Conservation (phyloP, 306 rosid species). For the Ochetophila trinervis region DNA sequence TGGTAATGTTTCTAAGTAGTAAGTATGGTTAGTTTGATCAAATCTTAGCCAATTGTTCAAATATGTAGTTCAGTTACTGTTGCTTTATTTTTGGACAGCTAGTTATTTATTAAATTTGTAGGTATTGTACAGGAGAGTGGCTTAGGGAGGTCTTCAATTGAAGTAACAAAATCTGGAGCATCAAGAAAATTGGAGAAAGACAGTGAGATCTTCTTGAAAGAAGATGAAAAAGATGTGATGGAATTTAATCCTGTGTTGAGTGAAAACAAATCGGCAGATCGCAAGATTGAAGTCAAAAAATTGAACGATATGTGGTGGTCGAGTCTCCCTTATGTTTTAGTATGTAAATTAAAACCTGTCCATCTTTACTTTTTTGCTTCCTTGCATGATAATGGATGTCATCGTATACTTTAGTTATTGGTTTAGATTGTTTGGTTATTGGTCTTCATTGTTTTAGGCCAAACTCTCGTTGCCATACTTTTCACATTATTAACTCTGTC, state of each 20-base stretch:
- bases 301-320: constrained; percentile 67
- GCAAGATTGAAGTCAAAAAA: constrained; percentile 30
- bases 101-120: constrained; percentile 42
- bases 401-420: neutral
- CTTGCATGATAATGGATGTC: neutral
- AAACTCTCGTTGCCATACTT: constrained; percentile 1
- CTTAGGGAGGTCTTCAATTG: constrained; percentile 37
- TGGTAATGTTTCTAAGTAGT: constrained; percentile 49
- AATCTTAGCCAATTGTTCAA: neutral
- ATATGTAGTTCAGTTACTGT: neutral
- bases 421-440: neutral
- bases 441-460: neutral
- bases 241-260: constrained; percentile 25
- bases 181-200: constrained; percentile 32
- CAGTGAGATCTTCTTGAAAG: constrained; percentile 20
- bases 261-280: constrained; percentile 23
- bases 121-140: constrained; percentile 45
- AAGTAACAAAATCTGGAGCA: constrained; percentile 31
- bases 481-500: constrained; percentile 2
- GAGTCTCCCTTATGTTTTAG: constrained; percentile 80
- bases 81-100: constrained; percentile 1
- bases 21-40: constrained; percentile 13
- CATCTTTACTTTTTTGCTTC: neutral
- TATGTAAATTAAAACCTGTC: constrained; percentile 32
- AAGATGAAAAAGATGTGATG: constrained; percentile 19